phyloP scores from a whole-genome alignment of 2,329 filamentous ascomycete genomes.

The Escovopsis sp. region DNA sequence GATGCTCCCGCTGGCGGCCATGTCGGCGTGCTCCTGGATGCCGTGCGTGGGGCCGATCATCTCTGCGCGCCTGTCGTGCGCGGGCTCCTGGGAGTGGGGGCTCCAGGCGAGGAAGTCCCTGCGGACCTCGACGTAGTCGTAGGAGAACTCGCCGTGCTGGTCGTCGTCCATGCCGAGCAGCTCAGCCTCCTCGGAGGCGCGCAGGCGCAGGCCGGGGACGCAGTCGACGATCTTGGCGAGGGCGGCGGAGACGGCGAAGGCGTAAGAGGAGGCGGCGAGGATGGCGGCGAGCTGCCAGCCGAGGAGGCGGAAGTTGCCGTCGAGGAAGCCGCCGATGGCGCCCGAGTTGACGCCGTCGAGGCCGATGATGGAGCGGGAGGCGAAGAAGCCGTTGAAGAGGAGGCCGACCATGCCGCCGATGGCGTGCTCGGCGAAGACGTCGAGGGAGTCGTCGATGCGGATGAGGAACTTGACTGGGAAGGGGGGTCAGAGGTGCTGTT shows the following conservation, averaged over 20 bases:
- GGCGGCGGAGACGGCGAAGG: slow-evolving; percentile 58
- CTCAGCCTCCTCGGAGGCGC: slow-evolving; percentile 68
- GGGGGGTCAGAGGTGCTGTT: slow-evolving; percentile 3
- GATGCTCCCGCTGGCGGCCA: slow-evolving; percentile 17
- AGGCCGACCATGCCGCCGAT: slow-evolving; percentile 55
- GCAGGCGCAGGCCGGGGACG: slow-evolving; percentile 64
- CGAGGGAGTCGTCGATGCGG: slow-evolving; percentile 54
- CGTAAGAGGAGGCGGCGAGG: slow-evolving; percentile 47
- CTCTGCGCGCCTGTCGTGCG: slow-evolving; percentile 36
- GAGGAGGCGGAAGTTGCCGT: slow-evolving; percentile 58
- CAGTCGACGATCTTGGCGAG: slow-evolving; percentile 63
- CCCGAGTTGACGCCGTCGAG: slow-evolving; percentile 65
- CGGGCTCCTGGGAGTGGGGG: slow-evolving; percentile 53
- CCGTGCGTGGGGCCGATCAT: slow-evolving; percentile 53
- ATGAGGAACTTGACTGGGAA: slow-evolving; percentile 42
- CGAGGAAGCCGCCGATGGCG: slow-evolving; percentile 53
- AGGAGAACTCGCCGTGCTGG: slow-evolving; percentile 79
- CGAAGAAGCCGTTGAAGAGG: slow-evolving; percentile 61
- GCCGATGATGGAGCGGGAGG: slow-evolving; percentile 53
- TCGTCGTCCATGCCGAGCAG: slow-evolving; percentile 81
- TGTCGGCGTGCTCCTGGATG: slow-evolving; percentile 46
- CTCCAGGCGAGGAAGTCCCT: slow-evolving; percentile 83
- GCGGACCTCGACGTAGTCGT: slow-evolving; percentile 81
- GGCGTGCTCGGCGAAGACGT: slow-evolving; percentile 58
- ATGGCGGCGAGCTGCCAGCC: slow-evolving; percentile 74